Percentiles rank a stretch among this genome's conserved stretches.
Evolutionary conservation across 2,329 filamentous ascomycete species (phyloP).

Genomic region (Periconia macrospinosa): DNA sequence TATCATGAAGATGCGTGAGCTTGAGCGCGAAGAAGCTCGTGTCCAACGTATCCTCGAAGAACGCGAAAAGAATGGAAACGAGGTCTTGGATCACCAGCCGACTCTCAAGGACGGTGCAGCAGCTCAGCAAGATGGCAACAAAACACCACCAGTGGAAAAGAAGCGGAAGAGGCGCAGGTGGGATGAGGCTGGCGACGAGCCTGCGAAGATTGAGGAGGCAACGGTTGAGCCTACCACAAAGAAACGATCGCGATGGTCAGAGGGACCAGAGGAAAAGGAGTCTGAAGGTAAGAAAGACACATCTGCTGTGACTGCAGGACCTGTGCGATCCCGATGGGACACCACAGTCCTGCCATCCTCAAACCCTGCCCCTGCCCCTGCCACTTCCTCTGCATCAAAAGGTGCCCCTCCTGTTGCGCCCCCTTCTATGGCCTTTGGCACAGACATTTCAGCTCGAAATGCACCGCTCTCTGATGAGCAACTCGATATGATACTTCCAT

Average conservation of each 20-base stretch:
- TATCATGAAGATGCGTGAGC: conserved; percentile 84
- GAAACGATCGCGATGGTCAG: conserved; percentile 47
- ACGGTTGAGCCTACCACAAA: conserved; percentile 22
- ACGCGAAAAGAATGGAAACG: conserved; percentile 65
- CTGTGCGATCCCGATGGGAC: conserved; percentile 39
- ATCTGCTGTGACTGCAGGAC: conserved; percentile 43
- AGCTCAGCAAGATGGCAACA: conserved; percentile 69
- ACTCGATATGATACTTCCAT: conserved; percentile 85
- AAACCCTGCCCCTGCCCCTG: conserved; percentile 26
- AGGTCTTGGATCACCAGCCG: conserved; percentile 67
- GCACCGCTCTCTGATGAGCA: conserved; percentile 89
- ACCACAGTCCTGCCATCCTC: conserved; percentile 29
- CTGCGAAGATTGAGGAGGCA: conserved; percentile 10
- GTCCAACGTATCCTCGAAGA: conserved; percentile 80
- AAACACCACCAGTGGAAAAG: conserved; percentile 65
- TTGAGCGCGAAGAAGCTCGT: conserved; percentile 91
- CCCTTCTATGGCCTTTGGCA: conserved; percentile 73
- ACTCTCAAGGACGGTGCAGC: conserved; percentile 71
- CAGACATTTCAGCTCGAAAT: conserved; percentile 78
- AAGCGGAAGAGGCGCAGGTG: conserved; percentile 82
- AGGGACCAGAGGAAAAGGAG: conserved; percentile 57
- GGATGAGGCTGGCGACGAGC: conserved; percentile 65
- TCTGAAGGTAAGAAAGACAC: conserved; percentile 64
- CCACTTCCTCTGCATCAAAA: conserved; percentile 26
- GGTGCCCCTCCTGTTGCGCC: conserved; percentile 23